These are phyloP conservation scores for Saccharomycopsis babjevae DNA, from an alignment of 805 yeast species.

Conservation along the genomic window DNA sequence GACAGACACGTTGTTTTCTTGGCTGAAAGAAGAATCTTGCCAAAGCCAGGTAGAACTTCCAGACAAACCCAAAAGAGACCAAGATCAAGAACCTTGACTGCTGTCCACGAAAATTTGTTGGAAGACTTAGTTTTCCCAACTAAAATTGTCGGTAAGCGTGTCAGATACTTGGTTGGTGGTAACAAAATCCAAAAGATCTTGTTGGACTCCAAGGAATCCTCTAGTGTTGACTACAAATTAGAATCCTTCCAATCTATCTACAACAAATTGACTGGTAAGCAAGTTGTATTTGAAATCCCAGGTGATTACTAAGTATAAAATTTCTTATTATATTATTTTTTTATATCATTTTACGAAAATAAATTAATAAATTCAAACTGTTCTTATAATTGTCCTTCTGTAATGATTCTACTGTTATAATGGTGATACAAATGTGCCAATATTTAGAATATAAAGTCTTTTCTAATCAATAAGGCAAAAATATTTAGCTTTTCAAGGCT, in stretches of 20 bases:
- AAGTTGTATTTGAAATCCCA: conserved; percentile 95
- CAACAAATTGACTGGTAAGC: conserved; percentile 98
- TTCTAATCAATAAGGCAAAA: too few species aligned
- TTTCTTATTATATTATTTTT: neutral
- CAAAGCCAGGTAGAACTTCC: conserved; percentile 95
- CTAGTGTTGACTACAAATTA: conserved; percentile 95
- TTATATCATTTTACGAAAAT: neutral
- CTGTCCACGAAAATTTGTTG: conserved; percentile 97
- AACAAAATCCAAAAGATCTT: conserved; percentile 95
- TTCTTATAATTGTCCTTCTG: neutral
- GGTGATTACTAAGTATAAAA: conserved; percentile 32
- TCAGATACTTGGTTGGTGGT: conserved; percentile 98
- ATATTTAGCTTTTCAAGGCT: too few species aligned
- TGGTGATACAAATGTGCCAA: neutral
- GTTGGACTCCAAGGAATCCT: conserved; percentile 95
- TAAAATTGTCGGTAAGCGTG: conserved; percentile 98
- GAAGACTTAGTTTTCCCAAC: conserved; percentile 99
- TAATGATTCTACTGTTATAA: neutral
- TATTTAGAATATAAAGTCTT: too few species aligned
- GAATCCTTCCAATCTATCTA: conserved; percentile 98
- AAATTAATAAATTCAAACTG: conserved; percentile 1
- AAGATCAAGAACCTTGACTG: conserved; percentile 97
- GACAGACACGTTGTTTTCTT: conserved; percentile 98
- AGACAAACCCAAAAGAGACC: conserved; percentile 98
- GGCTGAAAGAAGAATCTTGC: conserved; percentile 99